These are phyloP conservation scores for Mikania micrantha DNA, from an alignment of 129 eudicot genomes.

Conservation along the genomic window DNA sequence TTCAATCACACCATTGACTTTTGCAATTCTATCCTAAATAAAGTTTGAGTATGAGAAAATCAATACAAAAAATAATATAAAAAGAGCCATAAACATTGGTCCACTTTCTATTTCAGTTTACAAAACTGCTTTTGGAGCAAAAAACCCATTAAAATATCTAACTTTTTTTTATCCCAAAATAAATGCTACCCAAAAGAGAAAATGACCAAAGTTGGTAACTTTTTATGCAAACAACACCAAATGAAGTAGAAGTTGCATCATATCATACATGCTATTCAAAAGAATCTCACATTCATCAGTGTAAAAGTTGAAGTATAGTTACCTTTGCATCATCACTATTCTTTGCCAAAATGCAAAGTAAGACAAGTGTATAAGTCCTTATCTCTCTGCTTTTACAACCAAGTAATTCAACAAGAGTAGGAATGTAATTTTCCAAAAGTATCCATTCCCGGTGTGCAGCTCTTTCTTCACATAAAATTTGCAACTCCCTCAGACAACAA, in stretches of 20 bases:
- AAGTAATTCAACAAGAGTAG: conserved; percentile 49
- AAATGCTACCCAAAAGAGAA: background rate
- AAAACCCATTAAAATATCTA: background rate
- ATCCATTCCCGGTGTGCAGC: conserved; percentile 61
- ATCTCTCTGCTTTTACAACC: conserved; percentile 44
- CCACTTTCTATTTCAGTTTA: background rate
- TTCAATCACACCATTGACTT: conserved; percentile 36
- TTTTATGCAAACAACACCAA: background rate
- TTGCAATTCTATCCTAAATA: conserved; percentile 59
- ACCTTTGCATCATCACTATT: conserved; percentile 66
- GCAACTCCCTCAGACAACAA: conserved; percentile 34
- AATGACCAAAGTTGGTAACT: background rate
- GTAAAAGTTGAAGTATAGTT: background rate
- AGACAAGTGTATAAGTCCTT: conserved; percentile 39
- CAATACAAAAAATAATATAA: background rate
- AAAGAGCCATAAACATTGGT: background rate
- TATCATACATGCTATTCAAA: background rate
- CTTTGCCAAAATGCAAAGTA: conserved; percentile 44
- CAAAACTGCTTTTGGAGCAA: background rate
- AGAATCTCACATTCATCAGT: background rate
- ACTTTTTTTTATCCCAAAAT: background rate
- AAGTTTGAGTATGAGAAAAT: conserved; percentile 22
- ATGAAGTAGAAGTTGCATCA: background rate
- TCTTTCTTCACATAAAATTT: conserved; percentile 51
- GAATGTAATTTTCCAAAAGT: conserved; percentile 55